Evolutionary conservation across 768 basidiomycete genomes (phyloP), one percentile per base, ranked within the genome.

Genomic region (Trametes cinnabarina): DNA sequence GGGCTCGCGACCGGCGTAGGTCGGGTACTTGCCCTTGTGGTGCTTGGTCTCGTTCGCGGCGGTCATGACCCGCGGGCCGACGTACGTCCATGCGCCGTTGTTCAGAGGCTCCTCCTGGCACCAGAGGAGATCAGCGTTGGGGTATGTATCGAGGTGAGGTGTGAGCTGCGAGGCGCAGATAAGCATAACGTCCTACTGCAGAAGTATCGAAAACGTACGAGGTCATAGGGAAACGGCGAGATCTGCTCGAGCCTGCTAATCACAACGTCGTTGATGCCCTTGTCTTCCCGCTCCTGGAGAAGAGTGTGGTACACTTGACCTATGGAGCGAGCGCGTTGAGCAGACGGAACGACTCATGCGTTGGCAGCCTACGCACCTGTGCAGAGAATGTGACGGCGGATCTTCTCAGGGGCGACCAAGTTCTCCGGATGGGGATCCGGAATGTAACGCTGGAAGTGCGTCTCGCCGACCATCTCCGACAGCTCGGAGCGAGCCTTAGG

Each of bases 21-120:
- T 78, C 11, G 95, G 90, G 69, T 93, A 92, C 74, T 95, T 94
- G 70, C 85, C 85, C 74, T 85, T 85, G 77, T 99, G 97, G 74
- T 97, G 81, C 71, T 90, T 78, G 5, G 95, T 96, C 76, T 92
- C 80, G 66, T 87, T 86, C 46, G 90, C 87, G n/a, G 96, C 94
- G 43, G 96, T 98, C 72, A 90, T 86, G 68, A 98, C 87, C 54
- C 95, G 86, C 44, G 94, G 91, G 23, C 91, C 94, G 58, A 97
- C 86, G 69, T 99, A 97, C 40, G 89, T 92, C 97, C 97, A 99
- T 2, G 93, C 87, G 64, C 97, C 97, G 67, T 94, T 94, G 79
- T 99, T 99, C 64, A 98, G 76, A 15, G 97, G 96, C 73, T 98
- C 94, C 75, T 97, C 94, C 78, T 97, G 94, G 68, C 90, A 92